Evolutionary conservation across 352 stramenopile species (phyloP).

Genomic region (Pythium aquatile): DNA sequence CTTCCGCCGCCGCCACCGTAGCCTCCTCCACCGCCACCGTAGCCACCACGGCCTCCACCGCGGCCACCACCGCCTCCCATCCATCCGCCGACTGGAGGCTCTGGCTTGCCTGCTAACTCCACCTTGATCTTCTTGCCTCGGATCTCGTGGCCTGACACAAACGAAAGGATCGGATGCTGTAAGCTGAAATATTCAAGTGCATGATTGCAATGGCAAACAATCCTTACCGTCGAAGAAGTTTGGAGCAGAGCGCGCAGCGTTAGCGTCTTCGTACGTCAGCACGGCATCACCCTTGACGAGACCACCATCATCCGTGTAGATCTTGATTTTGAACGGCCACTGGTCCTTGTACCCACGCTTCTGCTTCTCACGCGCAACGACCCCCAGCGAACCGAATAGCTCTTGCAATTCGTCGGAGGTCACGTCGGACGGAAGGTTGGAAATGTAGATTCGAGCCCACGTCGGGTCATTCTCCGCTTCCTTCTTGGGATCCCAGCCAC

Average conservation of each 20-base stretch:
- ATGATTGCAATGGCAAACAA: background rate
- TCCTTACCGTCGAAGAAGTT: conserved; percentile 78
- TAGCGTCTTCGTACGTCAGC: conserved; percentile 84
- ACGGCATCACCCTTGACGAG: conserved; percentile 81
- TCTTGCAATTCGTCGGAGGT: conserved; percentile 82
- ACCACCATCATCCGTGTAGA: conserved; percentile 78
- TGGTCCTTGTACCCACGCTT: conserved; percentile 88
- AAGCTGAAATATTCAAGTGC: background rate
- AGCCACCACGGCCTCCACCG: conserved; percentile 38
- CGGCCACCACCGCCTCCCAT: conserved; percentile 45
- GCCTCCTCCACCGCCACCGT: conserved; percentile 37
- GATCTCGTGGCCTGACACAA: conserved; percentile 52
- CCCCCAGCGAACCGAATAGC: conserved; percentile 80
- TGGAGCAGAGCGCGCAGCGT: conserved; percentile 73
- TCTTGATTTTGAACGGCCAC: conserved; percentile 90
- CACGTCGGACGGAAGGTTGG: conserved; percentile 70
- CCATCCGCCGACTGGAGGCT: conserved; percentile 77
- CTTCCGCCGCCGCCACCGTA: conserved; percentile 39
- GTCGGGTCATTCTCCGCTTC: conserved; percentile 78
- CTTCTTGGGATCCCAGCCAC: conserved; percentile 67
- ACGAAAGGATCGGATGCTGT: background rate
- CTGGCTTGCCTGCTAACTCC: conserved; percentile 77
- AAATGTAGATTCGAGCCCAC: conserved; percentile 88
- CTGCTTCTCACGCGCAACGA: conserved; percentile 84
- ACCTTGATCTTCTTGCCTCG: conserved; percentile 85